Conservation (phyloP, 352 stramenopile genomes). For the Phytophthora colocasiae region DNA sequence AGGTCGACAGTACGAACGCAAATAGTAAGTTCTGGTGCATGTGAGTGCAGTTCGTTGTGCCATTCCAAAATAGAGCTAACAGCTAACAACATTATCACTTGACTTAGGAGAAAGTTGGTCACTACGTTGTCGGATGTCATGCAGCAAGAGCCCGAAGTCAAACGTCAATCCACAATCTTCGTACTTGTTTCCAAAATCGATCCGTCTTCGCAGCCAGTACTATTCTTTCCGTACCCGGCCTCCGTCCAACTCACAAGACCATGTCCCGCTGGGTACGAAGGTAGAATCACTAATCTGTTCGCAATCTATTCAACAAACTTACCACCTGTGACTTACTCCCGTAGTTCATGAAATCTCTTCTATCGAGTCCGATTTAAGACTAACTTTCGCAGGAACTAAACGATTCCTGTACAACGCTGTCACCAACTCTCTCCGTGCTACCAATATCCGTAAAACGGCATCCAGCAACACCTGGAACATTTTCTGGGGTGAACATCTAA, state of each 20-base stretch:
- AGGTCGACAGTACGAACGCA: conserved; percentile 6
- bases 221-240: conserved; percentile 74
- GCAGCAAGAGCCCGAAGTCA: conserved; percentile 33
- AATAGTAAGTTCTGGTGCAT: conserved; percentile 24
- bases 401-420: conserved; percentile 86
- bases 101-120: background rate
- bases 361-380: conserved; percentile 32
- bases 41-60: too few relatives aligned
- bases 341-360: conserved; percentile 45
- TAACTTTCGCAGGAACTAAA: conserved; percentile 69
- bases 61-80: conserved; percentile 18
- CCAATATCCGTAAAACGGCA: conserved; percentile 45
- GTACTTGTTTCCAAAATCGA: conserved; percentile 69
- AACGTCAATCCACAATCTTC: conserved; percentile 35
- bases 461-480: conserved; percentile 61
- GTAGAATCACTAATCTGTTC: conserved; percentile 15
- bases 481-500: conserved; percentile 80
- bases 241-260: conserved; percentile 47
- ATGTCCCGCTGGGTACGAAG: conserved; percentile 71
- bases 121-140: background rate
- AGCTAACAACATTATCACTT: conserved; percentile 1
- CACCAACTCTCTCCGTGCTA: conserved; percentile 56
- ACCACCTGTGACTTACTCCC: conserved; percentile 1
- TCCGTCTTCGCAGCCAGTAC: conserved; percentile 30
- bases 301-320: background rate